Evolutionary conservation across 208 protist species (phyloP).

Genomic region (Wallacemonas rigidus): DNA sequence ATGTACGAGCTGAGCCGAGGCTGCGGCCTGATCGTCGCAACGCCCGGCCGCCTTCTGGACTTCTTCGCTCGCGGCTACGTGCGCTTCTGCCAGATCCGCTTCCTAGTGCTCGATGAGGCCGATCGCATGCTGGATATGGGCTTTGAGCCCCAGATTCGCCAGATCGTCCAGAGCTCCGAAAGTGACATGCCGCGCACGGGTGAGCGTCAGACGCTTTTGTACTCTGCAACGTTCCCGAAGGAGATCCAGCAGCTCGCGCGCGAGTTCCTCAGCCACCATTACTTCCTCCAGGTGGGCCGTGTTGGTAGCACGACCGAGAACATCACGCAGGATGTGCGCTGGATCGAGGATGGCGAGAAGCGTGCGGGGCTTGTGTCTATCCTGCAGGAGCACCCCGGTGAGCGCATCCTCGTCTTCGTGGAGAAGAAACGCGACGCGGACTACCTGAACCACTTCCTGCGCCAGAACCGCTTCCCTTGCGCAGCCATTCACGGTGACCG

Average conservation of each 20-base stretch:
- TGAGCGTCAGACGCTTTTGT: constrained; percentile 99
- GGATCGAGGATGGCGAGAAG: constrained; percentile 90
- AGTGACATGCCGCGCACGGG: constrained; percentile 95
- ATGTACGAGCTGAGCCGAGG: constrained; percentile 96
- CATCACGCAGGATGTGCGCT: constrained; percentile 96
- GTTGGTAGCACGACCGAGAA: constrained; percentile 97
- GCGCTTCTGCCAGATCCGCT: constrained; percentile 89
- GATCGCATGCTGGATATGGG: constrained; percentile 99
- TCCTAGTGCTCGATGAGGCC: constrained; percentile 98
- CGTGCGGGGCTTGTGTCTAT: constrained; percentile 65
- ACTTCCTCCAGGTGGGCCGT: constrained; percentile 98
- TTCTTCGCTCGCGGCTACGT: constrained; percentile 87
- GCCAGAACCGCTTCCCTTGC: constrained; percentile 70
- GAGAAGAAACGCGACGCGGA: constrained; percentile 99
- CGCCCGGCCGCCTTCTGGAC: constrained; percentile 90
- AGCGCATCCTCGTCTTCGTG: constrained; percentile 96
- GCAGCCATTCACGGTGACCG: constrained; percentile 98
- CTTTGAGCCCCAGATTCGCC: constrained; percentile 99
- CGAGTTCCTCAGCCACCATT: constrained; percentile 97
- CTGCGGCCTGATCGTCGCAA: constrained; percentile 94
- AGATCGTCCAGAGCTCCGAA: constrained; percentile 96
- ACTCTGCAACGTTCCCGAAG: constrained; percentile 99
- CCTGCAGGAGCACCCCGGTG: constrained; percentile 64
- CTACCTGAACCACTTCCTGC: constrained; percentile 93
- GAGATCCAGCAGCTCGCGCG: constrained; percentile 98